Conservation (phyloP, 257 asterid genomes). For the Ajuga chamaepitys region DNA sequence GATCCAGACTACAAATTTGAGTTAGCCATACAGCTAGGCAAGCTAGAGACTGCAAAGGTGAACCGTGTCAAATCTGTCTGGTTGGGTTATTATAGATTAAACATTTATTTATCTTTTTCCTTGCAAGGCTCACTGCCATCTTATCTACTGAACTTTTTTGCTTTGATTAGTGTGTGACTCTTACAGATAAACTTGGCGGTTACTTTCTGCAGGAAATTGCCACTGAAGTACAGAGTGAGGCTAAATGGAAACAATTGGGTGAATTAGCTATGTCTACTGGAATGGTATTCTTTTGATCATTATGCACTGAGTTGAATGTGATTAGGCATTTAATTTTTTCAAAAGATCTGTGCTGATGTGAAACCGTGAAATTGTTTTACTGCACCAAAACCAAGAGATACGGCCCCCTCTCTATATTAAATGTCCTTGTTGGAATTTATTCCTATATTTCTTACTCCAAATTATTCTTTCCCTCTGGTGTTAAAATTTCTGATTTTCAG, state of each 20-base stretch:
- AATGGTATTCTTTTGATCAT: constrained; percentile 45
- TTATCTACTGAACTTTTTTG: not conserved
- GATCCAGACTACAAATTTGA: constrained; percentile 97
- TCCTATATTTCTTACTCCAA: not conserved
- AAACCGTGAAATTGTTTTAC: not conserved
- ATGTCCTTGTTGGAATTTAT: not conserved
- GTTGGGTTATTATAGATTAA: not conserved
- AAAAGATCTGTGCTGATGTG: not conserved
- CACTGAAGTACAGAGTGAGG: constrained; percentile 60
- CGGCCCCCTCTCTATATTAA: not conserved
- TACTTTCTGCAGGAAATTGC: constrained; percentile 73
- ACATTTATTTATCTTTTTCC: not conserved
- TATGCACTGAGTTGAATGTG: constrained; percentile 9
- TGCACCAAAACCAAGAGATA: not conserved
- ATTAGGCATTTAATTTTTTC: not conserved
- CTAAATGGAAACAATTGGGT: constrained; percentile 98
- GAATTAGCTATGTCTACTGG: constrained; percentile 95
- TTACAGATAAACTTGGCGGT: constrained; percentile 7
- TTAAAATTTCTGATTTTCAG: not conserved
- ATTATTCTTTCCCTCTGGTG: not conserved
- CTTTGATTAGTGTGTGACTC: not conserved
- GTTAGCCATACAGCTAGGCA: constrained; percentile 87
- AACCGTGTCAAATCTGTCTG: constrained; percentile 7
- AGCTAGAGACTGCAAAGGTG: constrained; percentile 86
- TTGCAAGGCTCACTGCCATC: constrained; percentile 1